Base-by-base conservation (phyloP, 495 filamentous ascomycete genomes). In the Hypomontagnella monticulosa region DNA sequence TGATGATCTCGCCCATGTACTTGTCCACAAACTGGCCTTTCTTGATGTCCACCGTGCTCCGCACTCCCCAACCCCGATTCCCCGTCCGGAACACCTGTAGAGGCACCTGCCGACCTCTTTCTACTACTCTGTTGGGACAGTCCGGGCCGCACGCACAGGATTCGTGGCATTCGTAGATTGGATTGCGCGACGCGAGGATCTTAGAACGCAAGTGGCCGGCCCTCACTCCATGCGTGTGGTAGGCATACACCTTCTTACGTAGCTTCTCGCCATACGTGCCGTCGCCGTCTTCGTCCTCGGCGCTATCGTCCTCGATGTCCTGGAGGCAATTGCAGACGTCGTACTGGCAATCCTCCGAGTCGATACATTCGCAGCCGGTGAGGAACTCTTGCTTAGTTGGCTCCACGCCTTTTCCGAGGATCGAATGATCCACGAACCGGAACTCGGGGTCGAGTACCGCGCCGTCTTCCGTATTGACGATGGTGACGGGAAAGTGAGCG, bases 1-100 rank as follows among this genome's bases (percentile, higher is more conserved):
- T 92, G 61, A 98, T 90, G 20, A 97, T 85, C 72, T 98, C 94
- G 1, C 94, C 94, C 11, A 92, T 87, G 62, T 98, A 98, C 16
- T 85, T 84, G 69, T 96, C 94, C 52, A 98, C 86, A 67, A 96
- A 97, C 68, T 96, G 90, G 4, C 94, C 94, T 50, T 83, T 81
- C 56, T 83, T 79, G 18, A 99, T 86, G 18, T 85, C 76, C 10
- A 89, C 82, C 0, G 81, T 83, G 40, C 87, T 92, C 8, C 88
- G 83, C 1, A 98, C 84, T 20, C 92, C 95, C 85, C 93, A 97
- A 5, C 95, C 95, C 33, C 94, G 86, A 14, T 83, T 76, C 4
- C 77, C 72, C 0, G 93, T 96, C 60, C 89, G 83, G 73, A 97
- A 99, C 20, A 97, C 92, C 69, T 95, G 84, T 4, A 97, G 74